phyloP scores from a whole-genome alignment of 148 eudicot species.

The Drosera capensis region DNA sequence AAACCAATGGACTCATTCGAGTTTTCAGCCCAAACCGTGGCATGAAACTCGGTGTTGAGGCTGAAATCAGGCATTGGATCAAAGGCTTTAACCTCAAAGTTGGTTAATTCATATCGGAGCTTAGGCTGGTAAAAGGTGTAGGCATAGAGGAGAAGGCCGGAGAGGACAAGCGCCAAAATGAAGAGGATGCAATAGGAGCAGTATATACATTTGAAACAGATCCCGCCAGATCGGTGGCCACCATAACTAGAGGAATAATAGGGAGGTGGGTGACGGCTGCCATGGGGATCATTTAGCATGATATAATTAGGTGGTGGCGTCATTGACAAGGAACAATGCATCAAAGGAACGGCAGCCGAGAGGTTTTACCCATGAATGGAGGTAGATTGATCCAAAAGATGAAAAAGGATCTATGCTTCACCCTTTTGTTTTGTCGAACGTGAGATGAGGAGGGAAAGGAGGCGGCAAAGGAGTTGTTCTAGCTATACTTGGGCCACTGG shows the following conservation, averaged over 20 bases:
- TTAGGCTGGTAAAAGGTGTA: slow-evolving; percentile 32
- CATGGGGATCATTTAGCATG: slow-evolving; percentile 13
- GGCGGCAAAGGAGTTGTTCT: no score
- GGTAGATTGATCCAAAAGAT: no score
- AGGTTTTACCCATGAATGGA: no score
- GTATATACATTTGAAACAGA: slow-evolving; percentile 33
- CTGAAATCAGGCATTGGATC: slow-evolving; percentile 18
- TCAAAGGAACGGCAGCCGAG: no score
- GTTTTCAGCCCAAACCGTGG: slow-evolving; percentile 30
- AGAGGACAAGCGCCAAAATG: slow-evolving; percentile 12
- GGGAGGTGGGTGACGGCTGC: slow-evolving; percentile 17
- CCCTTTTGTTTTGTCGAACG: no score
- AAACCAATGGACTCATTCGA: slow-evolving; percentile 30
- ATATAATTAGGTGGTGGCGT: slow-evolving; percentile 23
- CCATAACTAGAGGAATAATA: slow-evolving; percentile 17
- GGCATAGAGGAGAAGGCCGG: slow-evolving; percentile 5
- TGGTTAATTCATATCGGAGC: slow-evolving; percentile 31
- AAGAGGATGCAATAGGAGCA: slow-evolving; percentile 34
- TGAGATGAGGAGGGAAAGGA: no score
- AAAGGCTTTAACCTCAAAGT: slow-evolving; percentile 23
- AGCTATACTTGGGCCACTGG: no score
- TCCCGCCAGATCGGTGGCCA: slow-evolving; percentile 6
- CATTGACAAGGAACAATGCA: no score
- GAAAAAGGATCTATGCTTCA: no score
- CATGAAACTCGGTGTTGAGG: slow-evolving; percentile 15